Conservation (phyloP, 2,329 filamentous ascomycete species). For the Colletotrichum acutatum region DNA sequence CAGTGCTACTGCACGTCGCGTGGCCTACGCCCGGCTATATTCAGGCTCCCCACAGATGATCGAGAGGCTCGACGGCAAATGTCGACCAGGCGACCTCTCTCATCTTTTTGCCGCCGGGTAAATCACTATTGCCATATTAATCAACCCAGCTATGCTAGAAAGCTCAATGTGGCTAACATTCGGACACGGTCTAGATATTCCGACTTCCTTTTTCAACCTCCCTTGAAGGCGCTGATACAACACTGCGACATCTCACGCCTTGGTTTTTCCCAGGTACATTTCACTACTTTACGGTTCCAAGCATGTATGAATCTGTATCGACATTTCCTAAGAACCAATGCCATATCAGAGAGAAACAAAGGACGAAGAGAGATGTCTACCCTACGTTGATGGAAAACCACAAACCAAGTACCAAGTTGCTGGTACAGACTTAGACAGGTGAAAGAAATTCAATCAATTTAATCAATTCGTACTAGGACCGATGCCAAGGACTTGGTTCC, state of each 20-base stretch:
- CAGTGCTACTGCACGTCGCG: not conserved
- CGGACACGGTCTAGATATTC: conserved; percentile 17
- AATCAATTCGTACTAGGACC: not conserved
- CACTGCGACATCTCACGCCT: no score
- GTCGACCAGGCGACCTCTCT: not conserved
- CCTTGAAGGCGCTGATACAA: no score
- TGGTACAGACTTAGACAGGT: not conserved
- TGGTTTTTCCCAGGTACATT: no score
- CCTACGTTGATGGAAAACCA: no score
- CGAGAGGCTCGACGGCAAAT: conserved; percentile 7
- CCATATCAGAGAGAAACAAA: no score
- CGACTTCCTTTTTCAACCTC: conserved; percentile 6
- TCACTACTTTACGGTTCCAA: no score
- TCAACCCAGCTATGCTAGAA: no score
- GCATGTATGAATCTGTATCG: no score
- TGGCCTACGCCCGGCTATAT: conserved; percentile 11
- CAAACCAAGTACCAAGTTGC: not conserved
- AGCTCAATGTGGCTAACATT: not conserved
- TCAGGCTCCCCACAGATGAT: not conserved
- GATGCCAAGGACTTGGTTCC: not conserved
- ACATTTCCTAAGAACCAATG: no score
- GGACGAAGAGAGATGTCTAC: no score
- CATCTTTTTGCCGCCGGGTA: conserved; percentile 21
- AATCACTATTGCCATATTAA: not conserved
- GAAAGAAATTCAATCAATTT: not conserved